Base-by-base conservation (phyloP, 2,329 filamentous ascomycete species). In the Exophiala phaeomuriformis region DNA sequence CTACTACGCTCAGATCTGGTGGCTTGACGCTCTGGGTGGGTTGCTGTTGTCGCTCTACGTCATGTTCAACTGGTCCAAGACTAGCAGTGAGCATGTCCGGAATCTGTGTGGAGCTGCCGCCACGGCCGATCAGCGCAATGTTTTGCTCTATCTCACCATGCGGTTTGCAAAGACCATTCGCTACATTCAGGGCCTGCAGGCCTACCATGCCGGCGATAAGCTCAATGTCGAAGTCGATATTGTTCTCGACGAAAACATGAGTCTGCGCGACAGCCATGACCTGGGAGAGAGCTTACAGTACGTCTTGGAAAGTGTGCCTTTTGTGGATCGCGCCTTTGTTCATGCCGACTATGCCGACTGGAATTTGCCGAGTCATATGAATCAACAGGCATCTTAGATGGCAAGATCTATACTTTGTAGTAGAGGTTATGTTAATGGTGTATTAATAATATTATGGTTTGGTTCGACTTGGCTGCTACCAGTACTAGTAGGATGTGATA, bases 81-180 rank as follows among this genome's bases (percentile, higher is more conserved):
- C 86, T 0, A 86, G 85, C 0, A 75, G 80, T 40, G 81, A 85
- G 58, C 88, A 94, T 66, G 89, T 93, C 65, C 82, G 85, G 65
- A 88, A 91, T 64, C 73, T 93, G 31, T 87, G 85, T 0, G 88
- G 88, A 12, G 86, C 86, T 62, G 86, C 86, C 0, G 87, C 88
- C 3, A 82, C 83, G 1, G 84, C 87, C 0, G 87, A 91, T 63
- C 85, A 93, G 72, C 80, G 90, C 31, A 95, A 93, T 66, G 81
- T 95, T 44, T 71, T 95, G 27, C 77, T 95, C 1, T 96, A 96
- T 71, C 79, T 95, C 62, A 93, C 90, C 1, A 95, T 95, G 86
- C 85, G 90, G 19, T 95, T 95, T 66, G 90, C 90, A 43, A 88
- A 86, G 61, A 86, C 86, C 8, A 94, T 96, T 65, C 83, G 82